Base-by-base conservation (phyloP, 106 monocot species). In the Triglochin maritima region DNA sequence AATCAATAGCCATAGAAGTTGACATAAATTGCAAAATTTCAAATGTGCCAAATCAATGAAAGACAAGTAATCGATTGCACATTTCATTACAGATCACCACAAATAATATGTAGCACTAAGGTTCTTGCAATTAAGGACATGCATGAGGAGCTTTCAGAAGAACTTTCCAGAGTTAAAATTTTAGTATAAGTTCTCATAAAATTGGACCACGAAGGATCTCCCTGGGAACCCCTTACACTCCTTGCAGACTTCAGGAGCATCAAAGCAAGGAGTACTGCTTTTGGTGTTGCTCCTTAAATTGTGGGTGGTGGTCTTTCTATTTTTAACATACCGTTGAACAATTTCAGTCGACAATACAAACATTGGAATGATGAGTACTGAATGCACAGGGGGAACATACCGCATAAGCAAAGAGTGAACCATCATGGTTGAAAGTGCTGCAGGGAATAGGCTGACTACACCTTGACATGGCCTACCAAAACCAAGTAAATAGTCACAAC, bases 331-430 rank as follows among this genome's bases (percentile, higher is more conserved):
- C 1, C 29, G 2, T 8, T 1, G 54, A 9, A 54, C 54, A 1
- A 13, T 13, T 13, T 9, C 29, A 29, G 29, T 29, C 1, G 29
- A 29, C 29, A 29, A 29, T 29, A 29, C 29, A 29, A 29, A 29
- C 29, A 29, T 29, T 29, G 29, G 29, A 29, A 29, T 29, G 1
- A 29, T 44, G 10, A 43, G 44, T 43, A 16, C 62, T 62, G 29
- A 9, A 49, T 41, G 49, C 7, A 12, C 29, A 45, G 8, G 56
- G 45, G 6, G 50, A 50, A 68, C 68, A 13, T 60, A 95, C 94
- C 17, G 90, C 90, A 80, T 95, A 95, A 17, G 94, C 90, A 81
- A 79, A 95, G 42, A 95, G 85, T 29, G 90, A 87, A 50, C 94
- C 94, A 76, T 95, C 90, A 60, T 82, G 71, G 75, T 90, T 95